Evolutionary conservation across 805 yeast species (phyloP).

Genomic region (Schizosaccharomyces cryophilus): DNA sequence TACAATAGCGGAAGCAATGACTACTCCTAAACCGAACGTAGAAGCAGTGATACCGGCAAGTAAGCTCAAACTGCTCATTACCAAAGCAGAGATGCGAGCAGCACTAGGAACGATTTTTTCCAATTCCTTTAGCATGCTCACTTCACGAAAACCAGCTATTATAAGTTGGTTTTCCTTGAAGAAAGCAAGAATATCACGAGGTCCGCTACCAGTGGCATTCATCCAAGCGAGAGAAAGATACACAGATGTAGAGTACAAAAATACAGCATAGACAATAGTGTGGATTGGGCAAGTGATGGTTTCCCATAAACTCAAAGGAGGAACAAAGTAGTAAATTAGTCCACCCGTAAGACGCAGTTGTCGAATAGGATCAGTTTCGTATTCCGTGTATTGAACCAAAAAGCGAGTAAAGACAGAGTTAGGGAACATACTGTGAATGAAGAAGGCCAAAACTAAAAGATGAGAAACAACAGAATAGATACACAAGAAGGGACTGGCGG

Average conservation of each 20-base stretch:
- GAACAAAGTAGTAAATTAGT: constrained; percentile 81
- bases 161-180: constrained; percentile 93
- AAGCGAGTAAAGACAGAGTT: not conserved
- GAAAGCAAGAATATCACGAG: constrained; percentile 89
- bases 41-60: constrained; percentile 47
- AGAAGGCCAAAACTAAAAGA: not conserved
- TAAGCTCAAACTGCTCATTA: constrained; percentile 86
- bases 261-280: constrained; percentile 50
- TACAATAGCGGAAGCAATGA: not conserved
- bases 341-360: constrained; percentile 69
- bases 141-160: constrained; percentile 86
- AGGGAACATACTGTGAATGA: not conserved
- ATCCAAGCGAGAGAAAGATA: constrained; percentile 94
- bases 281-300: constrained; percentile 81
- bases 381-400: not conserved
- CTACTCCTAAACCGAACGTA: not conserved
- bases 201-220: constrained; percentile 86
- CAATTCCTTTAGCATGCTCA: constrained; percentile 78
- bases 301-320: constrained; percentile 63
- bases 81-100: constrained; percentile 96
- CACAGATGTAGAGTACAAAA: constrained; percentile 77
- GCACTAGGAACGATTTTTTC: constrained; percentile 92
- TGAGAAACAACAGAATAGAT: not conserved
- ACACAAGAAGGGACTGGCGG: constrained; percentile 75
- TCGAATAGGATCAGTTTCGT: not conserved